Evolutionary conservation across 495 filamentous ascomycete genomes (phyloP).

Genomic region (Hypoxylon lenormandii): DNA sequence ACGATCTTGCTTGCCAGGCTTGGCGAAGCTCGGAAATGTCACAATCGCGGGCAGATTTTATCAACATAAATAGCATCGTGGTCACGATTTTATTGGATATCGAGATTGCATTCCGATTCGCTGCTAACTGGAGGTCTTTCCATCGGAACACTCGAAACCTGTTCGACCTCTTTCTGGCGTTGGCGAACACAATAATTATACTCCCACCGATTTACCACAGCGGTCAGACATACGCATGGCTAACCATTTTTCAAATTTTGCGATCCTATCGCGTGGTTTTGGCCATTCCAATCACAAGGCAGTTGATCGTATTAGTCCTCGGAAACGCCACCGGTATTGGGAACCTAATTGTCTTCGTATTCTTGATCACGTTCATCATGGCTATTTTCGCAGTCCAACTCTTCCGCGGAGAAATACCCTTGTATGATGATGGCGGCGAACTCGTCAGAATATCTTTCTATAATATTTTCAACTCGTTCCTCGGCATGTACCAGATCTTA

Average conservation of each 20-base stretch:
- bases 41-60: slow-evolving; percentile 58
- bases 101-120: slow-evolving; percentile 85
- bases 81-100: slow-evolving; percentile 82
- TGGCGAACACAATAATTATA: slow-evolving; percentile 86
- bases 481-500: slow-evolving; percentile 98
- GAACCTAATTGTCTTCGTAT: slow-evolving; percentile 95
- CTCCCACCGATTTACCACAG: slow-evolving; percentile 82
- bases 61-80: slow-evolving; percentile 75
- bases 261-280: slow-evolving; percentile 92
- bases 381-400: slow-evolving; percentile 94
- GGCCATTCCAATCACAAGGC: slow-evolving; percentile 84
- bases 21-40: slow-evolving; percentile 81
- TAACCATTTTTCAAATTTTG: slow-evolving; percentile 93
- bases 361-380: slow-evolving; percentile 91
- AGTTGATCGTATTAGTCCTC: slow-evolving; percentile 86
- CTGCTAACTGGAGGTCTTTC: slow-evolving; percentile 82
- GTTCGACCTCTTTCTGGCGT: slow-evolving; percentile 79
- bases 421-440: slow-evolving; percentile 66
- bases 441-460: slow-evolving; percentile 78
- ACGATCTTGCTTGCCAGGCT: slow-evolving; percentile 78
- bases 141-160: slow-evolving; percentile 77
- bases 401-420: slow-evolving; percentile 85
- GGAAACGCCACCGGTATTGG: slow-evolving; percentile 91
- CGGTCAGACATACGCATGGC: slow-evolving; percentile 83
- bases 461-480: slow-evolving; percentile 92